Evolutionary conservation across 1,139 yeast genomes (phyloP).

Genomic region (Yamadazyma siamensis): DNA sequence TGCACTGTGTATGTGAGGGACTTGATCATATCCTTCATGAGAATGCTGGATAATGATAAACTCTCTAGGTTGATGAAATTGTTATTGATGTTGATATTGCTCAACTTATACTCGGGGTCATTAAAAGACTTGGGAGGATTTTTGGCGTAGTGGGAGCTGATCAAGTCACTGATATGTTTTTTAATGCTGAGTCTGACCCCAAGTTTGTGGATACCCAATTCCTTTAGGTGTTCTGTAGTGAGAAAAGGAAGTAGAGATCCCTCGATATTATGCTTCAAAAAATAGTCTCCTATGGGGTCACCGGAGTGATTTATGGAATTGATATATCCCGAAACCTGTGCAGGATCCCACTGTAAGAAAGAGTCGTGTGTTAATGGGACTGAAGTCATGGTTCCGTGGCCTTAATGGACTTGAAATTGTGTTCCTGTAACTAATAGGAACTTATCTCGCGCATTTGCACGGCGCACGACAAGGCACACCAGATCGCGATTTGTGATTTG

Average conservation of each 20-base stretch:
- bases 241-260: conserved; percentile 61
- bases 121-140: conserved; percentile 28
- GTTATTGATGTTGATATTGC: conserved; percentile 27
- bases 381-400: conserved; percentile 7
- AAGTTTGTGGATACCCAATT: conserved; percentile 48
- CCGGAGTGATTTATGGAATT: conserved; percentile 19
- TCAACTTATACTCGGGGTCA: conserved; percentile 30
- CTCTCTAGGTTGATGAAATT: conserved; percentile 37
- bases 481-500: conserved; percentile 1
- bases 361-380: conserved; percentile 26
- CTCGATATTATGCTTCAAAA: conserved; percentile 56
- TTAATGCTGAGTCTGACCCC: conserved; percentile 47
- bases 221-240: conserved; percentile 57
- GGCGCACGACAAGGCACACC: too few relatives aligned
- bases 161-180: conserved; percentile 44
- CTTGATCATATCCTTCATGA: conserved; percentile 37
- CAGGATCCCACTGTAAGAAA: conserved; percentile 47
- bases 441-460: too few relatives aligned
- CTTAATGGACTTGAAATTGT: neutral
- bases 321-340: conserved; percentile 41
- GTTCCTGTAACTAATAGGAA: too few relatives aligned
- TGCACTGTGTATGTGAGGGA: conserved; percentile 19
- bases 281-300: conserved; percentile 23
- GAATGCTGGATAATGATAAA: conserved; percentile 27
- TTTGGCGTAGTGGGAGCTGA: conserved; percentile 30